Percentiles rank a stretch among this genome's conserved stretches.
Conservation (phyloP, 495 filamentous ascomycete species). For the Penicillium turbatum region DNA sequence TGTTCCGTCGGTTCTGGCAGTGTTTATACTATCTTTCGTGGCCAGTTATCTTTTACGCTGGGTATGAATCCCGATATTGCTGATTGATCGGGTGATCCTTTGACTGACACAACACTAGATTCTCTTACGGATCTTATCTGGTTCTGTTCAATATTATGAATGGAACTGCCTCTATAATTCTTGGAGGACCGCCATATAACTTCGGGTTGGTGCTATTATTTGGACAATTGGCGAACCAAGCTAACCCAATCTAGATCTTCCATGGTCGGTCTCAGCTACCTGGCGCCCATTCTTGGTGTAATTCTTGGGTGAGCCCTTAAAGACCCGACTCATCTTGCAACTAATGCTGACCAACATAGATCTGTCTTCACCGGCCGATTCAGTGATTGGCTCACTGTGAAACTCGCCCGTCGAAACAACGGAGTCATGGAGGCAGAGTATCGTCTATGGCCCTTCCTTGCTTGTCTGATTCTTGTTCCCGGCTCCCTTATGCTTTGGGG, state of each 20-base stretch:
- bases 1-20: slow-evolving; percentile 41
- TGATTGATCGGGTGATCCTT: background rate
- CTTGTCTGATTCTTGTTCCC: slow-evolving; percentile 53
- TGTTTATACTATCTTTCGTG: slow-evolving; percentile 48
- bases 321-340: background rate
- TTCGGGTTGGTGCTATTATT: slow-evolving; percentile 34
- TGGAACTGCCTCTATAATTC: slow-evolving; percentile 58
- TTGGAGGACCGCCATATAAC: slow-evolving; percentile 54
- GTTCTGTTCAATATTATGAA: slow-evolving; percentile 66
- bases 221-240: background rate
- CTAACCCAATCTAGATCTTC: slow-evolving; percentile 38
- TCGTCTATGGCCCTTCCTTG: slow-evolving; percentile 57
- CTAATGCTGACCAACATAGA: slow-evolving; percentile 18
- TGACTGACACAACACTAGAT: slow-evolving; percentile 27
- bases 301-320: slow-evolving; percentile 37
- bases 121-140: slow-evolving; percentile 60
- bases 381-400: slow-evolving; percentile 56
- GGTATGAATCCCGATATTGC: slow-evolving; percentile 24
- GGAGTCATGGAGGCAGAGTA: slow-evolving; percentile 61
- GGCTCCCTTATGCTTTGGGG: slow-evolving; percentile 61
- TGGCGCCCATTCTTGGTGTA: slow-evolving; percentile 56
- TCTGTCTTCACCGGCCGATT: slow-evolving; percentile 50
- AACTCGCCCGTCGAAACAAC: slow-evolving; percentile 56
- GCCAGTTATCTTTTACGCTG: slow-evolving; percentile 62
- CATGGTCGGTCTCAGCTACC: slow-evolving; percentile 59